These are phyloP conservation scores for Beta macrorhiza DNA, from an alignment of 179 eudicot genomes.

Conservation along the genomic window DNA sequence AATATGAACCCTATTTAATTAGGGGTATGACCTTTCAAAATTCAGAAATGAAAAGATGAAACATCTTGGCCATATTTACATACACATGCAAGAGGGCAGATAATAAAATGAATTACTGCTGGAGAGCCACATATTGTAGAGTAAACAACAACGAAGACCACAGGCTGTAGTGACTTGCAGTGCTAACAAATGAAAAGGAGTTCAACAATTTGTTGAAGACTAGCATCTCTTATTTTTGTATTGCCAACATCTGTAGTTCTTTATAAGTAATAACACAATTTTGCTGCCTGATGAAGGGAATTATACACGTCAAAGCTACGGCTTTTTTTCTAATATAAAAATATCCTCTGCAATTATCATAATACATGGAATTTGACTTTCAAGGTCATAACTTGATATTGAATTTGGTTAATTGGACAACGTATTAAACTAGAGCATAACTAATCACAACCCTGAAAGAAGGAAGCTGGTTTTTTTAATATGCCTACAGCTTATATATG, in stretches of 20 bases:
- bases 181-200: neutral
- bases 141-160: neutral
- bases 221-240: neutral
- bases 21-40: neutral
- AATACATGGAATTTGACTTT: neutral
- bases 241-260: neutral
- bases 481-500: neutral
- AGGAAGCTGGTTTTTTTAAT: neutral
- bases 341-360: too few relatives aligned
- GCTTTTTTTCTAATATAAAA: neutral
- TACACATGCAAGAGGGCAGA: neutral
- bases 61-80: neutral
- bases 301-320: neutral
- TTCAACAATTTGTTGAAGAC: neutral
- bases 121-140: neutral
- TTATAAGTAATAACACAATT: neutral
- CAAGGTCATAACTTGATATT: neutral
- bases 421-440: neutral
- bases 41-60: neutral
- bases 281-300: neutral
- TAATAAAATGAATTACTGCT: neutral
- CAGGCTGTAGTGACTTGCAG: neutral
- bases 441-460: neutral
- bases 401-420: neutral
- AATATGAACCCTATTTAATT: neutral